phyloP scores from a whole-genome alignment of 2,329 filamentous ascomycete genomes.

The Nothophoma quercina region DNA sequence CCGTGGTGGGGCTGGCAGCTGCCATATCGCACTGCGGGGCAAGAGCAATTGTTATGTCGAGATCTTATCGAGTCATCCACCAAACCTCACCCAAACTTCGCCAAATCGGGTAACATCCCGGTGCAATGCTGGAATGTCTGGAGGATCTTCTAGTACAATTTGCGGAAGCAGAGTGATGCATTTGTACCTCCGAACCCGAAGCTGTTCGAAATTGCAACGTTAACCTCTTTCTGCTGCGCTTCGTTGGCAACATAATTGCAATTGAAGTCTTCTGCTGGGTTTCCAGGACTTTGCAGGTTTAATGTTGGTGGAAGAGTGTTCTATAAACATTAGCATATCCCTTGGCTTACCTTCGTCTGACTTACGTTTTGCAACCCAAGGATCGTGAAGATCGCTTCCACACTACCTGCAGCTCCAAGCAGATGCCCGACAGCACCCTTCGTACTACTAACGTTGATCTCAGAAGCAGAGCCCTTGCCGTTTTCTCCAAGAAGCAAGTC shows the following conservation, averaged over 20 bases:
- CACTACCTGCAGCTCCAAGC: conserved; percentile 86
- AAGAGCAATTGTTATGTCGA: conserved; percentile 25
- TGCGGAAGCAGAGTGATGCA: conserved; percentile 81
- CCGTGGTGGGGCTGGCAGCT: conserved; percentile 18
- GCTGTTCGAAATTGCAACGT: conserved; percentile 87
- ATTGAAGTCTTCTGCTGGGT: conserved; percentile 68
- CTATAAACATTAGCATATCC: conserved; percentile 55
- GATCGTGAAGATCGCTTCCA: conserved; percentile 87
- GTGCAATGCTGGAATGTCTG: background rate
- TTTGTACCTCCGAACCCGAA: conserved; percentile 99
- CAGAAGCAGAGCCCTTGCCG: conserved; percentile 65
- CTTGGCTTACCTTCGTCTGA: conserved; percentile 6
- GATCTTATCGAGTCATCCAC: conserved; percentile 16
- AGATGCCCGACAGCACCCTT: conserved; percentile 94
- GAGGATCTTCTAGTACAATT: conserved; percentile 40
- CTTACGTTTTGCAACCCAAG: conserved; percentile 80
- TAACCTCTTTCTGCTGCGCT: conserved; percentile 74
- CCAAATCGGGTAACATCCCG: no score
- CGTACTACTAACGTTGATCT: conserved; percentile 88
- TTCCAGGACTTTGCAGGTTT: conserved; percentile 73
- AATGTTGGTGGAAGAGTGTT: conserved; percentile 83
- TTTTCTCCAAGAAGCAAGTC: conserved; percentile 76
- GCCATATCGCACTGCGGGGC: conserved; percentile 24
- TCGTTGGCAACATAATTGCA: conserved; percentile 85
- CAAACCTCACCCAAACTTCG: background rate